Evolutionary conservation across 805 yeast species (phyloP), one percentile per base, ranked within the genome.

Genomic region (Candida stauntonica): DNA sequence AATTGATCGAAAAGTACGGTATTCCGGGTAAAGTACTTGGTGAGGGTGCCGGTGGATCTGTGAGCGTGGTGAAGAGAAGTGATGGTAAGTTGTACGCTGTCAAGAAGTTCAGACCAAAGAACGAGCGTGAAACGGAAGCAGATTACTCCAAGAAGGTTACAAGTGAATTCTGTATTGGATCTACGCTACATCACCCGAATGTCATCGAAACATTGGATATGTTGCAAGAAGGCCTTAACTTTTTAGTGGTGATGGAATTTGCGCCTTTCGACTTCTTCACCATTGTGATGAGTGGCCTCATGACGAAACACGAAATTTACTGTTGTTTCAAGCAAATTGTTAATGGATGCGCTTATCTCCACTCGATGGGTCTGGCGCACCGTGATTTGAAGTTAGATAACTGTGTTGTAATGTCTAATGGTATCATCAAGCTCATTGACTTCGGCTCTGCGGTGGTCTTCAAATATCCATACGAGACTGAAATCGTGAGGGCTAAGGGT

Each of bases 41-140:
- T 17, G 79, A 89, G 41, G 98, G 98, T 12, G 97, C 97, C 2
- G 89, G 95, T 17, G 97, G 98, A 2, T 81, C 93, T 1, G 98
- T 89, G n/a, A 74, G 83, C 29, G 70, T 86, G 37, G 82, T 88
- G 42, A 75, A 77, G 42, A 73, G 83, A 36, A 58, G 73, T 0
- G 80, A 79, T 47, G 73, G 76, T 17, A 71, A 75, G 44, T 58
- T 86, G 5, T 87, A 75, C 62, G 98, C 98, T 0, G 85, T 91
- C 38, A 89, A 89, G 64, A 84, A 86, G 60, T 88, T 91, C 60
- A 70, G 95, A 44, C 64, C 82, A 8, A 78, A 79, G 50, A 65
- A 74, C 40, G 64, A 72, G 5, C 72, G 72, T 37, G 95, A 86
- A 57, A 52, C 76, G 5, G 81, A 75, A 38, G 64, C 70, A 31